A percentile compares a stretch with the other conserved stretches of the same genome.
Evolutionary conservation across 2,329 filamentous ascomycete species (phyloP).

Genomic region (Blastomyces parvus): DNA sequence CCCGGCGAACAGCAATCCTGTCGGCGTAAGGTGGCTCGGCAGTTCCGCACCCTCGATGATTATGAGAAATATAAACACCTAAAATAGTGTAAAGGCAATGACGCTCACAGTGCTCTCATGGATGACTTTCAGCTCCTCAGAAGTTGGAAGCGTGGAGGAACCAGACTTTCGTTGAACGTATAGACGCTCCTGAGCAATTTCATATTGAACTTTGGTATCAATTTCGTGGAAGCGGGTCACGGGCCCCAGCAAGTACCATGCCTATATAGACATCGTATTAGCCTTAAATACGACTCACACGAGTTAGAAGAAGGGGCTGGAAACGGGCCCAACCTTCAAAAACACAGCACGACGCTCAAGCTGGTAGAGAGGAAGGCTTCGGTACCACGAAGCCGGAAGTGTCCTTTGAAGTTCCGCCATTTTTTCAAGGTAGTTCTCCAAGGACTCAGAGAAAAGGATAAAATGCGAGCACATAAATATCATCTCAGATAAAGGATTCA

Average conservation of each 20-base stretch:
- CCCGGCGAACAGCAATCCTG: conserved; percentile 45
- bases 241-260: conserved; percentile 46
- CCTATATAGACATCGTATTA: conserved; percentile 23
- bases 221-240: conserved; percentile 41
- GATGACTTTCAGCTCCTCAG: conserved; percentile 34
- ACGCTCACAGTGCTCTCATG: conserved; percentile 25
- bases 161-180: conserved; percentile 30
- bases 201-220: conserved; percentile 39
- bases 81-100: not conserved
- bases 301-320: not conserved
- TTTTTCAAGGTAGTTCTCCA: conserved; percentile 13
- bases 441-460: not conserved
- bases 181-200: conserved; percentile 41
- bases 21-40: conserved; percentile 38
- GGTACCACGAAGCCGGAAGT: conserved; percentile 47
- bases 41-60: conserved; percentile 24
- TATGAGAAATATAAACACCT: not conserved
- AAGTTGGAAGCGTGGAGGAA: conserved; percentile 20
- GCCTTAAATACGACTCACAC: conserved; percentile 4
- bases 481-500: not conserved
- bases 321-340: conserved; percentile 31
- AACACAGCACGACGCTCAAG: conserved; percentile 44
- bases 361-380: conserved; percentile 41
- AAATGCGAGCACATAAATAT: not conserved
- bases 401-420: conserved; percentile 33